Evolutionary conservation across 2,329 filamentous ascomycete species (phyloP), one percentile per base, ranked within the genome.

Genomic region (Hypoxylon rubiginosum): DNA sequence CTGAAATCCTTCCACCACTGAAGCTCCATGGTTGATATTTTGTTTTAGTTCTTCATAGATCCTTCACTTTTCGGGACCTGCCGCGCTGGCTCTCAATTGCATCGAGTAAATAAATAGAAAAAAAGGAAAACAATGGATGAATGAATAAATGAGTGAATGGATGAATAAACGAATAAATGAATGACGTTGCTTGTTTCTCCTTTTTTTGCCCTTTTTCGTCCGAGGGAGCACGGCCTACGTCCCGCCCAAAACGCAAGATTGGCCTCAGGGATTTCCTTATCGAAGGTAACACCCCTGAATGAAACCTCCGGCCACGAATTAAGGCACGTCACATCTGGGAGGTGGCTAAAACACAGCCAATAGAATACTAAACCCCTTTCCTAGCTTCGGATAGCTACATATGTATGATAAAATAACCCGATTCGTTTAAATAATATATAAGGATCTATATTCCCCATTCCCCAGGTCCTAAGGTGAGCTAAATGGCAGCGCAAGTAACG

Each of bases 1-100:
- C 62, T 32, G 43, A 70, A 70, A 34, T 69, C 63, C 43, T 72
- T 58, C 70, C 65, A 71, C 68, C 64, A 64, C 49, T 64, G 67
- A 45, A 54, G 51, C 58, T 19, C 19, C 71, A 71, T 72, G 17
- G 36, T 60, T 24, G 21, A 24, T 24, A 2, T 24, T 24, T 24
- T 2, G 21, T 24, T 24, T 24, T 24, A 57, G 17, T 5, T 19
- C n/a, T 43, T 15, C 36, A 19, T 10, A 21, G 39, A 21, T 21
- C 3, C 39, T 17, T 43, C 39, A 21, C 2, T 43, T 21, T 21
- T 43, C 15, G 17, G 39, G 39, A 11, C 39, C 17, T 43, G 17
- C 39, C 39, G 39, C 39, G 39, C 39, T 4, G 3, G 39, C n/a
- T 19, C 17, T 39, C 34, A 39, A 43, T 43, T 43, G n/a, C 2